These are phyloP conservation scores for Ilyonectria mors-panacis DNA, from an alignment of 2,329 filamentous ascomycete genomes.

Conservation along the genomic window DNA sequence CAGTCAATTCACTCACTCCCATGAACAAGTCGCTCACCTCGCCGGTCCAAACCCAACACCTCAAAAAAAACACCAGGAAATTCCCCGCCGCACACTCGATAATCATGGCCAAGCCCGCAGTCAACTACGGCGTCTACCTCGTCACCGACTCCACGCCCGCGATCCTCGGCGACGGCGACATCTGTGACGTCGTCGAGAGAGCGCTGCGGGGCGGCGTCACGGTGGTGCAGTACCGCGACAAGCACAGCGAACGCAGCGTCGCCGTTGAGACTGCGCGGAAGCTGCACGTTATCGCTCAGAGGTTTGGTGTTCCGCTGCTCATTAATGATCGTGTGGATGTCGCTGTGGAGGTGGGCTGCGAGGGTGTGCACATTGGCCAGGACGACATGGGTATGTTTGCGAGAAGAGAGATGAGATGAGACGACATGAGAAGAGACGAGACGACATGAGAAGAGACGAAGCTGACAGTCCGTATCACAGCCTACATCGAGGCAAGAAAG, in stretches of 20 bases:
- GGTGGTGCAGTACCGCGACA: constrained; percentile 92
- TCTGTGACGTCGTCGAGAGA: constrained; percentile 81
- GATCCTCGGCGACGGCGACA: constrained; percentile 80
- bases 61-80: background rate
- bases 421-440: background rate
- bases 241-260: constrained; percentile 80
- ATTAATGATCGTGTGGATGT: constrained; percentile 97
- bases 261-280: constrained; percentile 79
- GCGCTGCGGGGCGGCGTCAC: constrained; percentile 86
- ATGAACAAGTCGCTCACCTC: constrained; percentile 31
- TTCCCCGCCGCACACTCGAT: background rate
- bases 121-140: constrained; percentile 88
- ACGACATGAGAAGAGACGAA: background rate
- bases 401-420: background rate
- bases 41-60: background rate
- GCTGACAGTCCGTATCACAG: constrained; percentile 26
- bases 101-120: constrained; percentile 48
- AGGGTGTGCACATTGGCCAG: constrained; percentile 95
- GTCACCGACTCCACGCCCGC: constrained; percentile 94
- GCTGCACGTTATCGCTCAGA: constrained; percentile 79
- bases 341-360: constrained; percentile 85
- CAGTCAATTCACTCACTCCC: background rate
- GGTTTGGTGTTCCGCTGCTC: constrained; percentile 81
- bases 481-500: constrained; percentile 69
- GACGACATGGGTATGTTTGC: constrained; percentile 83